Conservation (phyloP, 177 flowering plant genomes). For the Vitis hybrid region DNA sequence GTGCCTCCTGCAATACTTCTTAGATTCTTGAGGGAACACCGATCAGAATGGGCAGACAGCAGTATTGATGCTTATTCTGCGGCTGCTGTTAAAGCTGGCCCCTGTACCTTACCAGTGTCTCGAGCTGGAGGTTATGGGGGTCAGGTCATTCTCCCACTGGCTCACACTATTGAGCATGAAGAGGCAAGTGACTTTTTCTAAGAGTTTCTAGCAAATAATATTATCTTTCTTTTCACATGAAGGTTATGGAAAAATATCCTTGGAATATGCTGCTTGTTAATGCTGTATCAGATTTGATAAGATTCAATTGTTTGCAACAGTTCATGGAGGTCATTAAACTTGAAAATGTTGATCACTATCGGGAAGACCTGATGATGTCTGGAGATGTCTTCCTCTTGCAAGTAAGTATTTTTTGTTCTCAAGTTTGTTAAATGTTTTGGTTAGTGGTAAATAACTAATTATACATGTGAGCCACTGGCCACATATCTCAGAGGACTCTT, state of each 20-base stretch:
- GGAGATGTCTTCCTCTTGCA: conserved; percentile 41
- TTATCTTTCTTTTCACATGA: not conserved
- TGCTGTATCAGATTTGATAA: not conserved
- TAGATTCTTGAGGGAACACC: conserved; percentile 62
- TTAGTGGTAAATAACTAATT: not conserved
- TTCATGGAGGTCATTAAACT: conserved; percentile 48
- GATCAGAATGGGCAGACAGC: conserved; percentile 67
- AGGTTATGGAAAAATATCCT: conserved; percentile 3
- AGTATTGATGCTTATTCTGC: conserved; percentile 58
- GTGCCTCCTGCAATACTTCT: conserved; percentile 58
- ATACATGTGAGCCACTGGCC: not conserved
- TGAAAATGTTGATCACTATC: conserved; percentile 34
- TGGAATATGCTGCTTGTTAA: not conserved
- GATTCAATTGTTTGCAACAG: conserved; percentile 16
- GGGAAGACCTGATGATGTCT: conserved; percentile 39
- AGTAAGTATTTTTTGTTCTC: conserved; percentile 20
- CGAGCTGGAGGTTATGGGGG: conserved; percentile 42
- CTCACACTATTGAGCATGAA: conserved; percentile 54
- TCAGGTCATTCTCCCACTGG: conserved; percentile 53
- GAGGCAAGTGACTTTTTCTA: conserved; percentile 35
- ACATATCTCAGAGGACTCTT: not conserved
- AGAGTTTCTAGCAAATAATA: not conserved
- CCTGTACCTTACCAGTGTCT: conserved; percentile 39
- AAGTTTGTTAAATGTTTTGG: not conserved
- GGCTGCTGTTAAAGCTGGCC: conserved; percentile 45